Evolutionary conservation across 1,284 basidiomycete genomes (phyloP).

Genomic region (Moesziomyces sp.): DNA sequence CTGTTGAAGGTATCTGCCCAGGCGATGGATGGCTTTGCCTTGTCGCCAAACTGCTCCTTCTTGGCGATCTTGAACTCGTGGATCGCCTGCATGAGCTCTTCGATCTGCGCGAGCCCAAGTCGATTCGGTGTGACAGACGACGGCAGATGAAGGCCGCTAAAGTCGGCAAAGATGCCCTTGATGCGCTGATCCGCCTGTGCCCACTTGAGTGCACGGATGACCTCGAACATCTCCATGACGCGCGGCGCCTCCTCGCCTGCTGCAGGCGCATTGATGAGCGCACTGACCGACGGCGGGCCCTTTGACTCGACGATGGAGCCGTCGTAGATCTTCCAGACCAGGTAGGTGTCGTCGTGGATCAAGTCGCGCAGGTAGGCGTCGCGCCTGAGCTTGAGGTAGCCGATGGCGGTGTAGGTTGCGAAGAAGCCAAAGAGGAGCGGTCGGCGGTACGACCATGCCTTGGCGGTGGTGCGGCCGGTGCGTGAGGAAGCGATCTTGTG

Average conservation of each 20-base stretch:
- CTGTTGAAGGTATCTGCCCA: constrained; percentile 69
- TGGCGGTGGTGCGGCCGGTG: constrained; percentile 37
- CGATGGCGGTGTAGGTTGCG: constrained; percentile 44
- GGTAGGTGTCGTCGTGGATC: constrained; percentile 60
- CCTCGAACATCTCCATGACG: constrained; percentile 69
- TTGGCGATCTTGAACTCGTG: constrained; percentile 68
- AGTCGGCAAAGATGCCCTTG: constrained; percentile 69
- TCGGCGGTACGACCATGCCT: constrained; percentile 46
- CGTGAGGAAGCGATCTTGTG: constrained; percentile 36
- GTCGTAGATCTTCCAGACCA: constrained; percentile 66
- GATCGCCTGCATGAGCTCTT: constrained; percentile 69
- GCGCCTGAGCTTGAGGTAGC: constrained; percentile 50
- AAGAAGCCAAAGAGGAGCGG: constrained; percentile 42
- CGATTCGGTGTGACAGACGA: constrained; percentile 57
- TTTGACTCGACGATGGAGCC: constrained; percentile 64
- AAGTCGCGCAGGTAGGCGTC: constrained; percentile 48
- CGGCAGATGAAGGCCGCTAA: constrained; percentile 67
- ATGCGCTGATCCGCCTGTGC: constrained; percentile 68
- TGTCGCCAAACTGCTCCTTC: constrained; percentile 60
- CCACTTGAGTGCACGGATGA: constrained; percentile 68
- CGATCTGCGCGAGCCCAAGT: constrained; percentile 69
- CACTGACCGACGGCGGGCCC: constrained; percentile 36
- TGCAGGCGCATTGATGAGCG: constrained; percentile 42
- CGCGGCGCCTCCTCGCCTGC: constrained; percentile 51
- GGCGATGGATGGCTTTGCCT: constrained; percentile 65